Evolutionary conservation across 2,329 filamentous ascomycete species (phyloP).

Genomic region (Cladosporium sp.): DNA sequence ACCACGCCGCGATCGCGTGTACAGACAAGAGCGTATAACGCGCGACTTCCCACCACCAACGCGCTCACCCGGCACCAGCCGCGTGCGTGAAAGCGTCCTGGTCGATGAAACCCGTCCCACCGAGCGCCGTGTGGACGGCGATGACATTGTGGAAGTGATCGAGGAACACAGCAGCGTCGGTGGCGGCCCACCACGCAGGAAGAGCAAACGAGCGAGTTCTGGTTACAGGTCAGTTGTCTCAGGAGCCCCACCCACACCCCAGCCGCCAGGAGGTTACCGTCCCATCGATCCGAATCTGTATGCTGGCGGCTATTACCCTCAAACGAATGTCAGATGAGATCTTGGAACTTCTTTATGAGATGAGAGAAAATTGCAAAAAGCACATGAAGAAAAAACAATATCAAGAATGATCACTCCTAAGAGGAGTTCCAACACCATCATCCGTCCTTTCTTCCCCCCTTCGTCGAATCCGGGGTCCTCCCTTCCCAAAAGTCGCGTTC

Average conservation of each 20-base stretch:
- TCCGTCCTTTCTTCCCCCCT: too few species aligned
- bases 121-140: conserved; percentile 41
- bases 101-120: conserved; percentile 37
- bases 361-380: neutral
- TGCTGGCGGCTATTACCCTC: conserved; percentile 30
- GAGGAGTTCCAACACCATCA: neutral
- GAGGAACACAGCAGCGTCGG: conserved; percentile 49
- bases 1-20: conserved; percentile 26
- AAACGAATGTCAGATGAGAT: conserved; percentile 14
- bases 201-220: conserved; percentile 36
- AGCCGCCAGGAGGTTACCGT: conserved; percentile 11
- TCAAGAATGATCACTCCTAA: neutral
- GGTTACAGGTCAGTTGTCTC: conserved; percentile 45
- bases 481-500: neutral
- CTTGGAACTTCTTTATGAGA: neutral
- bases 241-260: conserved; percentile 29
- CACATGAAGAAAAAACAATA: conserved; percentile 1
- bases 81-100: conserved; percentile 33
- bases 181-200: conserved; percentile 32
- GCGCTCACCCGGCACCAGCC: conserved; percentile 23
- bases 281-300: conserved; percentile 24
- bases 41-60: conserved; percentile 24
- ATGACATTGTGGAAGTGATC: conserved; percentile 55
- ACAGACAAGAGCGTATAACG: conserved; percentile 32
- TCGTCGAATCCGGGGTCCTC: too few species aligned